Percentiles rank a stretch among this genome's conserved stretches.
Conservation (phyloP, 208 protist species). For the Porcisia hertigi region DNA sequence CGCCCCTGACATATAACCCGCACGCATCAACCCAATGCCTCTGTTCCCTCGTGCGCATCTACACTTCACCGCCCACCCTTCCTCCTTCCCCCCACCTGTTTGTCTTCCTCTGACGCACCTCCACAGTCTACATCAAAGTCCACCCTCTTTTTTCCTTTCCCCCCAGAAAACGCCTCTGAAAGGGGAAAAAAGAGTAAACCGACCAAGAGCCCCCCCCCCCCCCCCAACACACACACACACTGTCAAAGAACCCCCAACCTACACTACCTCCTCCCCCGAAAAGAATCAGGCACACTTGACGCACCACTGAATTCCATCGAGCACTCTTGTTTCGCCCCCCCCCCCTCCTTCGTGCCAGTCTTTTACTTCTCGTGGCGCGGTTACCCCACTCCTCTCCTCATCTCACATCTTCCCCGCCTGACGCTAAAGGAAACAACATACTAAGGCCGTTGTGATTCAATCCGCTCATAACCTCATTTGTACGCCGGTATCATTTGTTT, state of each 20-base stretch:
- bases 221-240: background rate
- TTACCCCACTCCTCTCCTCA: background rate
- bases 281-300: background rate
- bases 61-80: background rate
- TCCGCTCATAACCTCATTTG: background rate
- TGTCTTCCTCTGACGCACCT: constrained; percentile 2
- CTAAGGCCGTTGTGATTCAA: background rate
- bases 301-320: background rate
- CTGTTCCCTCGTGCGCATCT: background rate
- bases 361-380: constrained; percentile 2
- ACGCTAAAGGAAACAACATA: background rate
- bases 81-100: background rate
- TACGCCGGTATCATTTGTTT: background rate
- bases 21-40: background rate
- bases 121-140: constrained; percentile 3
- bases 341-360: background rate
- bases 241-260: background rate
- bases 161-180: background rate
- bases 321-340: background rate
- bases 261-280: background rate
- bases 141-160: background rate
- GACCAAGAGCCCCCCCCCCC: background rate
- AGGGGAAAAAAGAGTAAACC: background rate
- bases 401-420: background rate
- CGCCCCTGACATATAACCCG: background rate